Percentiles rank a stretch among this genome's conserved stretches.
Conservation (phyloP, 1,284 basidiomycete genomes). For the Malassezia equina region DNA sequence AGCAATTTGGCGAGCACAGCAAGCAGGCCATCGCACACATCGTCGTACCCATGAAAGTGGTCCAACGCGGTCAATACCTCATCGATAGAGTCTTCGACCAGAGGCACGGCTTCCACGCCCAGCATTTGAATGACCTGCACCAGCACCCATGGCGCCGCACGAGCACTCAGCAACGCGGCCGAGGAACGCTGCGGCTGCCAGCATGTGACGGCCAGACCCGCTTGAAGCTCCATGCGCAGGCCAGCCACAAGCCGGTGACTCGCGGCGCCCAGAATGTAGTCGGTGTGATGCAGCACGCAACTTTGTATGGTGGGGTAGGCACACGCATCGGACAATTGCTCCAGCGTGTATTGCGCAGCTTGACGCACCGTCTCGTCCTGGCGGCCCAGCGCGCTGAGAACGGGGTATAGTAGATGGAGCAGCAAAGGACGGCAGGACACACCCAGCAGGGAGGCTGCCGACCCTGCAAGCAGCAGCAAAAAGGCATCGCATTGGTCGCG, state of each 20-base stretch:
- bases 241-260: conserved; percentile 32
- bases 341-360: conserved; percentile 18
- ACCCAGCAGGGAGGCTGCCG: conserved; percentile 29
- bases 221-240: conserved; percentile 21
- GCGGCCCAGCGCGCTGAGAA: conserved; percentile 28
- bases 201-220: background rate
- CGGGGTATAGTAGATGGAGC: conserved; percentile 29
- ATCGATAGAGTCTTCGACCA: conserved; percentile 44
- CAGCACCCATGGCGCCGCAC: conserved; percentile 41
- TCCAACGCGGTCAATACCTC: conserved; percentile 44
- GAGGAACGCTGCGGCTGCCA: background rate
- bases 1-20: conserved; percentile 34
- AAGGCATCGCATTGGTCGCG: conserved; percentile 6
- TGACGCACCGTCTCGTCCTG: conserved; percentile 11
- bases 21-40: conserved; percentile 30
- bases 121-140: conserved; percentile 41
- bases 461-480: conserved; percentile 24
- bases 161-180: conserved; percentile 24
- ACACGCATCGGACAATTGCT: conserved; percentile 25
- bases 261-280: conserved; percentile 40
- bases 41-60: conserved; percentile 33
- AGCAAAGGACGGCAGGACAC: conserved; percentile 27
- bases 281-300: conserved; percentile 37
- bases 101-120: conserved; percentile 33
- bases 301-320: conserved; percentile 32